Evolutionary conservation across 257 asterid species (phyloP).

Genomic region (Thymus quinquecostatus): DNA sequence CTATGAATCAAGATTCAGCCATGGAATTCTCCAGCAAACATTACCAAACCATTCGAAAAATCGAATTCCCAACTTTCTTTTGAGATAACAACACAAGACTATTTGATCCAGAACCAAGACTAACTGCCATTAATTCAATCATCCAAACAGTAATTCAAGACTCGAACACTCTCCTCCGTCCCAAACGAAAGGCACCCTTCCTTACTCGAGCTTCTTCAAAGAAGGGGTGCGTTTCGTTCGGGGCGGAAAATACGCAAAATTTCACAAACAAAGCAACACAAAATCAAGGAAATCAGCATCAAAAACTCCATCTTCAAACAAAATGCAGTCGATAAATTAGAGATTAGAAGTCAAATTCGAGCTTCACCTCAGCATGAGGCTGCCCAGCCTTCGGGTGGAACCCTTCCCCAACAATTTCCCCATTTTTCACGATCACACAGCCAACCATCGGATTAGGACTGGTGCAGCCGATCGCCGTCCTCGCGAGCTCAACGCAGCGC

Average conservation of each 20-base stretch:
- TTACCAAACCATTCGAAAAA: background rate
- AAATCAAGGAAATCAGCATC: conserved; percentile 10
- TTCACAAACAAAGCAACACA: background rate
- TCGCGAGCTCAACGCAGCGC: conserved; percentile 87
- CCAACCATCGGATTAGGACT: conserved; percentile 99
- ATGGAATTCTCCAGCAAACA: background rate
- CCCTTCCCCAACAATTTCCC: conserved; percentile 86
- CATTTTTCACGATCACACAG: conserved; percentile 84
- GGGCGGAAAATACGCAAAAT: background rate
- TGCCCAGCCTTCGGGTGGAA: conserved; percentile 98
- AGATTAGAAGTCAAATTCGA: background rate
- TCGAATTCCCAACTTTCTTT: background rate
- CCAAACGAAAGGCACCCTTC: no score
- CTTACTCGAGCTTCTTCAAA: no score
- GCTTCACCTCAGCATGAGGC: conserved; percentile 93
- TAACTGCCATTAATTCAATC: background rate
- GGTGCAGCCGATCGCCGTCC: conserved; percentile 75
- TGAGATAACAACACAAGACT: background rate
- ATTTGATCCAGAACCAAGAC: background rate
- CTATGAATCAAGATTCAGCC: background rate
- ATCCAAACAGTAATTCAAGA: conserved; percentile 14
- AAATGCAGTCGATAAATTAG: background rate
- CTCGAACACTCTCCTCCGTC: no score
- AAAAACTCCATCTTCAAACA: background rate
- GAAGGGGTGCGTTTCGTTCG: no score